Evolutionary conservation across 441 rosid genomes (phyloP).

Genomic region (Monsonia emarginata): DNA sequence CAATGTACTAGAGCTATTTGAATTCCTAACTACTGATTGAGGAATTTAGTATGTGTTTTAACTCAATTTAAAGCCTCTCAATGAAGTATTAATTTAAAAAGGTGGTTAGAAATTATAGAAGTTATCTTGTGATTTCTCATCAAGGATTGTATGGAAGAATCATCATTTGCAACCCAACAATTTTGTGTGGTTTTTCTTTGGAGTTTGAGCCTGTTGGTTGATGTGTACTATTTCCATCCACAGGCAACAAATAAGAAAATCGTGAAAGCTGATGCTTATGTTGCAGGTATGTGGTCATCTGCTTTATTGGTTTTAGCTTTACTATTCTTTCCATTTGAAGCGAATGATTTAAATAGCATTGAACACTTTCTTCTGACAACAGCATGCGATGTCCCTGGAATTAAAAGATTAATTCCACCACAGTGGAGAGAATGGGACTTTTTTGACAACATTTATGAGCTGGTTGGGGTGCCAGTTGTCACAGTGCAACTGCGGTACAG

Average conservation of each 20-base stretch:
- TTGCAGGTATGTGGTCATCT: slow-evolving; percentile 44
- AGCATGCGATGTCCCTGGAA: slow-evolving; percentile 96
- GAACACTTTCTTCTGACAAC: slow-evolving; percentile 18
- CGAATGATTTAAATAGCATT: neutral
- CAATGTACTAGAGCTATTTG: too few species aligned
- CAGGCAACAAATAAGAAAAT: slow-evolving; percentile 76
- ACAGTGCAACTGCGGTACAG: slow-evolving; percentile 92
- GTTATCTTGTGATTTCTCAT: neutral
- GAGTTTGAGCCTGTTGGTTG: neutral
- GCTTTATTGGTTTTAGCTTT: neutral
- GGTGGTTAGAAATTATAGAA: neutral
- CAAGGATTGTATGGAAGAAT: neutral
- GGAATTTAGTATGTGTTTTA: too few species aligned
- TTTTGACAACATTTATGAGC: slow-evolving; percentile 69
- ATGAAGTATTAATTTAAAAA: too few species aligned
- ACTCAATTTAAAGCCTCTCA: too few species aligned
- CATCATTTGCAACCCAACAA: neutral
- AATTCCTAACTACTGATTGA: too few species aligned
- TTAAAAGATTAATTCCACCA: slow-evolving; percentile 72
- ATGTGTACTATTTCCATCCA: slow-evolving; percentile 11
- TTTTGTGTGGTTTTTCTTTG: neutral
- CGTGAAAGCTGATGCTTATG: slow-evolving; percentile 83
- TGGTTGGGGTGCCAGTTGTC: slow-evolving; percentile 84
- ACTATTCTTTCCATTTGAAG: neutral
- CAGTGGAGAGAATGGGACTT: slow-evolving; percentile 69